Conservation (phyloP, 352 stramenopile genomes). For the Peronospora belbahrii region DNA sequence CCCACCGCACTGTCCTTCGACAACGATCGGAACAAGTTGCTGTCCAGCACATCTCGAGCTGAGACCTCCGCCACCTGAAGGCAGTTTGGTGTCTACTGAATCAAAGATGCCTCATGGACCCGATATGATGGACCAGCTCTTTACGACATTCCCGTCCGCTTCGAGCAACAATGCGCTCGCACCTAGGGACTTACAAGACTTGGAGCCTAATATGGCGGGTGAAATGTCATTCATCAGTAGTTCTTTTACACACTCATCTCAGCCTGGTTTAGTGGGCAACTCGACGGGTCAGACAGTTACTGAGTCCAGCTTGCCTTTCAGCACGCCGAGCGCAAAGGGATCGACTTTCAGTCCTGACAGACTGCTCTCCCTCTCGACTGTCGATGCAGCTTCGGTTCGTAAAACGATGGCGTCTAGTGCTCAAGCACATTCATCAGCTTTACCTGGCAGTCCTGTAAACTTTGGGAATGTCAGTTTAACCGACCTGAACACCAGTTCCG, state of each 20-base stretch:
- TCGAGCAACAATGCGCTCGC: background rate
- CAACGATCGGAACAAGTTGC: conserved; percentile 26
- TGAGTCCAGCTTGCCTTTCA: conserved; percentile 10
- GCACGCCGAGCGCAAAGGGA: conserved; percentile 2
- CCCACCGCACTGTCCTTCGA: conserved; percentile 21
- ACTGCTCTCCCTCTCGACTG: conserved; percentile 3
- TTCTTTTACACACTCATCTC: conserved; percentile 3
- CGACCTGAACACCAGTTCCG: background rate
- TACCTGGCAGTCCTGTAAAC: background rate
- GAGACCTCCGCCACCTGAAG: conserved; percentile 22
- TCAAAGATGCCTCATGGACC: conserved; percentile 6
- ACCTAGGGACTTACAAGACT: background rate
- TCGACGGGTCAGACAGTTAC: conserved; percentile 2
- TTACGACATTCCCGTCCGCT: conserved; percentile 8
- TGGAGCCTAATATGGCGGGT: background rate
- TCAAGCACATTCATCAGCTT: background rate
- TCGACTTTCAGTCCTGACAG: background rate
- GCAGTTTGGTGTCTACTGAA: background rate
- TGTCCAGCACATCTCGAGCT: conserved; percentile 29
- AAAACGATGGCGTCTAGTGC: background rate
- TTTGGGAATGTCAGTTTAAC: background rate
- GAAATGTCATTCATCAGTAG: background rate
- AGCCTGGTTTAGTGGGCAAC: background rate
- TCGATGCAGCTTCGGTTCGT: background rate
- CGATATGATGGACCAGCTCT: conserved; percentile 19